Conservation (phyloP, 2,329 filamentous ascomycete species). For the Scorias spongiosa region DNA sequence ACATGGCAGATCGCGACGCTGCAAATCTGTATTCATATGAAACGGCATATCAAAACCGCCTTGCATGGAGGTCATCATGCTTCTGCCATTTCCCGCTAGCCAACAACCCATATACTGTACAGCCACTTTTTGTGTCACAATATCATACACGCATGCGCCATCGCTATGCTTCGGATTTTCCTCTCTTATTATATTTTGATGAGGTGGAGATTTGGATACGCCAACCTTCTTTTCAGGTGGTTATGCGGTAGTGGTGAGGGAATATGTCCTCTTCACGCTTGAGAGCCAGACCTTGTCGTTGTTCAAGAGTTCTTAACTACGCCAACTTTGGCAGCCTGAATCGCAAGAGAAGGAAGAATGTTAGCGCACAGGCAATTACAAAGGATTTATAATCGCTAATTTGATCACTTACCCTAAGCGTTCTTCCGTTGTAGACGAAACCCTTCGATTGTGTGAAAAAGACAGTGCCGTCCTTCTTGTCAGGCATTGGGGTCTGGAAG, state of each 20-base stretch:
- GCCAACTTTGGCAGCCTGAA: slow-evolving; percentile 74
- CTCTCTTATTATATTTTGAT: not conserved
- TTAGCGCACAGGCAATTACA: slow-evolving; percentile 1
- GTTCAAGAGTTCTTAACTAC: slow-evolving; percentile 66
- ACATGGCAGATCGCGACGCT: too few relatives aligned
- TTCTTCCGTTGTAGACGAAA: slow-evolving; percentile 79
- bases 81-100: too few relatives aligned
- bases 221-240: not conserved
- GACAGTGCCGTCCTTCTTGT: slow-evolving; percentile 78
- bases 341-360: not conserved
- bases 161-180: not conserved
- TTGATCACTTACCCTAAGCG: slow-evolving; percentile 43
- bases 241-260: not conserved
- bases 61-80: too few relatives aligned
- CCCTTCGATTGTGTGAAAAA: slow-evolving; percentile 93
- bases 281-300: not conserved
- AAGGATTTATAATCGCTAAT: not conserved
- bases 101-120: not conserved
- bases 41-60: too few relatives aligned
- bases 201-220: not conserved
- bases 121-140: not conserved
- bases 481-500: slow-evolving; percentile 77
- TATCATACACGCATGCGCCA: not conserved
- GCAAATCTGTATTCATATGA: too few relatives aligned
- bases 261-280: not conserved